A percentile compares a stretch with the other conserved stretches of the same genome.
phyloP scores from a whole-genome alignment of 2,329 filamentous ascomycete genomes.

The Dothideomycetes sp. region DNA sequence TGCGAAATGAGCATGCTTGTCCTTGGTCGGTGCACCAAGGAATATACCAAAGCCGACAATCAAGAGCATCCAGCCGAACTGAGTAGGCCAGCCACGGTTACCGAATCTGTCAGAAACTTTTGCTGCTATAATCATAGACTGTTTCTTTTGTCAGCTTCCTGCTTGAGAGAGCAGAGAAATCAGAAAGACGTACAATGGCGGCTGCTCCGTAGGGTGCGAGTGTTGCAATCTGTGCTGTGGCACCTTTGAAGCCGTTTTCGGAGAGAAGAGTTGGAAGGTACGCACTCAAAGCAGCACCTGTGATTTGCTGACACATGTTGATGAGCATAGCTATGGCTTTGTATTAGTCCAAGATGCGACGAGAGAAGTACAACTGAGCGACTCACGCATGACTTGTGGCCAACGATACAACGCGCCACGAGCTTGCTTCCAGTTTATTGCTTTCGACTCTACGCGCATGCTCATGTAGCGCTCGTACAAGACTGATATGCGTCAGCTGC shows the following conservation, averaged over 20 bases:
- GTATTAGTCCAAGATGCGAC: not conserved
- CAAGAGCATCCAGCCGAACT: constrained; percentile 14
- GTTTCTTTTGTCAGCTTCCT: not conserved
- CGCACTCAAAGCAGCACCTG: constrained; percentile 14
- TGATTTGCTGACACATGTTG: constrained; percentile 16
- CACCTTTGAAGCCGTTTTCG: constrained; percentile 14
- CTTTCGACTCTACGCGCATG: constrained; percentile 14
- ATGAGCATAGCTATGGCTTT: constrained; percentile 13
- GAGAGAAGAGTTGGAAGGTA: constrained; percentile 14
- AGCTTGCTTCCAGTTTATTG: constrained; percentile 15
- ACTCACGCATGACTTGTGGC: constrained; percentile 15
- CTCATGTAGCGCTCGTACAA: constrained; percentile 16
- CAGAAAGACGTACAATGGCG: constrained; percentile 6
- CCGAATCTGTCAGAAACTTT: constrained; percentile 12
- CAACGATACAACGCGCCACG: constrained; percentile 15
- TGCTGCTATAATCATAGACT: constrained; percentile 14
- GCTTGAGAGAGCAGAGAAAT: not conserved
- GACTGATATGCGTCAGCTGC: constrained; percentile 10
- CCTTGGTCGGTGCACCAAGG: constrained; percentile 11
- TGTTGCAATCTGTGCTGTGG: constrained; percentile 14
- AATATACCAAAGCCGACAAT: constrained; percentile 14
- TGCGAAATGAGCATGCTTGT: constrained; percentile 14
- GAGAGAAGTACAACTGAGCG: not conserved
- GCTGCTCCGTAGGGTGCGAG: constrained; percentile 12
- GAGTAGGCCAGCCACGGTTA: constrained; percentile 14